Evolutionary conservation across 2,329 filamentous ascomycete genomes (phyloP).

Genomic region (Colletotrichum lindemuthianum): DNA sequence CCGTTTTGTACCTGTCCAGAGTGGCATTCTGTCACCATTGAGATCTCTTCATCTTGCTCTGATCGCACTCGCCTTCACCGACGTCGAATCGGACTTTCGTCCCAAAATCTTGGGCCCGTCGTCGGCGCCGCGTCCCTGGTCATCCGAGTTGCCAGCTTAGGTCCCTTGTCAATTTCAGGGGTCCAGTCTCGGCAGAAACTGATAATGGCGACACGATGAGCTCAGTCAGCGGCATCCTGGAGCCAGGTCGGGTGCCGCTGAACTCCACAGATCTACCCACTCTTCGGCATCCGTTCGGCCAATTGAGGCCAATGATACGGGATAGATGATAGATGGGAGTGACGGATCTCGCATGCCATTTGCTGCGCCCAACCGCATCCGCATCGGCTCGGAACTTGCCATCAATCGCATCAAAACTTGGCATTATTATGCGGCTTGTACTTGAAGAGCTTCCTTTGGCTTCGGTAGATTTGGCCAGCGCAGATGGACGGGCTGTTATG

Average conservation of each 20-base stretch:
- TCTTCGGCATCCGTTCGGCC: slow-evolving; percentile 26
- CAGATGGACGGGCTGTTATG: neutral
- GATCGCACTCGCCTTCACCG: slow-evolving; percentile 6
- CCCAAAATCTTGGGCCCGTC: slow-evolving; percentile 6
- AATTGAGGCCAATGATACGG: slow-evolving; percentile 17
- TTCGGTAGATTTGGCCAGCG: slow-evolving; percentile 2
- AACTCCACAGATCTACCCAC: slow-evolving; percentile 18
- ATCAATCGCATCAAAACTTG: slow-evolving; percentile 2
- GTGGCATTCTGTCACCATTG: too few relatives aligned
- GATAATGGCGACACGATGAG: slow-evolving; percentile 1
- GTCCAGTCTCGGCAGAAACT: slow-evolving; percentile 14
- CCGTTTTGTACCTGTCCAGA: too few relatives aligned
- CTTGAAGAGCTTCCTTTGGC: slow-evolving; percentile 9
- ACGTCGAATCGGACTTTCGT: slow-evolving; percentile 31
- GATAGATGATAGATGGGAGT: neutral
- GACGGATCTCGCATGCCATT: slow-evolving; percentile 12
- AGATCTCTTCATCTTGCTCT: too few relatives aligned
- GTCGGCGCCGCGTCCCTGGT: slow-evolving; percentile 24
- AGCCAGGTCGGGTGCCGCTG: slow-evolving; percentile 19
- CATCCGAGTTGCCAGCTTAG: slow-evolving; percentile 26
- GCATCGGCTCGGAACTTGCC: slow-evolving; percentile 1
- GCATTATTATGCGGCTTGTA: slow-evolving; percentile 10
- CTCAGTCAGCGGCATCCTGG: slow-evolving; percentile 29
- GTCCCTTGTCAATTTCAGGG: slow-evolving; percentile 3
- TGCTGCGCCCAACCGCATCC: slow-evolving; percentile 3